Conservation (phyloP, 306 rosid genomes). For the Luffa acutangula region DNA sequence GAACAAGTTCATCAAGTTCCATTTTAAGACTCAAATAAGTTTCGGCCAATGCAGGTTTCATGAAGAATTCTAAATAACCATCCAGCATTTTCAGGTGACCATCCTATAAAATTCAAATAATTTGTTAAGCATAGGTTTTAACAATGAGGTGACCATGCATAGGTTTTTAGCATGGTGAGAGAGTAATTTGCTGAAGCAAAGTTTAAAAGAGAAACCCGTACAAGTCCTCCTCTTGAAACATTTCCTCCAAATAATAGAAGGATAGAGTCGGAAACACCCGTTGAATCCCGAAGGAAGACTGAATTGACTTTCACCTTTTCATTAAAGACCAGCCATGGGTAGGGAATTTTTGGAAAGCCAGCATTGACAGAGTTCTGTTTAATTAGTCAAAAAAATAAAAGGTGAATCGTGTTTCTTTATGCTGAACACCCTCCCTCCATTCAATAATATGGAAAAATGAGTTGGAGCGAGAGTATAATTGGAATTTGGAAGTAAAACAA, state of each 20-base stretch:
- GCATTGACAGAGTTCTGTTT: slow-evolving; percentile 77
- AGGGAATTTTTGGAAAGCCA: slow-evolving; percentile 62
- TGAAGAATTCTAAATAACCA: slow-evolving; percentile 74
- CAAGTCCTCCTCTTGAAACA: slow-evolving; percentile 40
- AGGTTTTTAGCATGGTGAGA: too few species aligned
- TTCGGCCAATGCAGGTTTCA: slow-evolving; percentile 69
- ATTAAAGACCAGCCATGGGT: slow-evolving; percentile 93
- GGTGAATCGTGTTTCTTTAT: slow-evolving; percentile 10
- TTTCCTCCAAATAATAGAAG: slow-evolving; percentile 83
- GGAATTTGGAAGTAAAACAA: not conserved
- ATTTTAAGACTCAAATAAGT: slow-evolving; percentile 53
- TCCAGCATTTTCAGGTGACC: slow-evolving; percentile 56
- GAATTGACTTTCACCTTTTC: slow-evolving; percentile 95
- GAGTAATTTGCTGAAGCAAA: slow-evolving; percentile 8
- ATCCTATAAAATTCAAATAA: slow-evolving; percentile 28
- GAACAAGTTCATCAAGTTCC: slow-evolving; percentile 72
- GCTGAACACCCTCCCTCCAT: slow-evolving; percentile 5
- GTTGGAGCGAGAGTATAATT: not conserved
- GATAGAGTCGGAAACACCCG: slow-evolving; percentile 74
- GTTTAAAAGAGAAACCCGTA: slow-evolving; percentile 7
- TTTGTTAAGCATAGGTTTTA: not conserved
- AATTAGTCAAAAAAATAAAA: slow-evolving; percentile 2
- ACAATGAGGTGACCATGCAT: too few species aligned
- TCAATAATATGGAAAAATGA: slow-evolving; percentile 15
- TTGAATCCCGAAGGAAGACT: slow-evolving; percentile 88